phyloP scores from a whole-genome alignment of 202 grass and related monocot species.

The Carex sylvatica region DNA sequence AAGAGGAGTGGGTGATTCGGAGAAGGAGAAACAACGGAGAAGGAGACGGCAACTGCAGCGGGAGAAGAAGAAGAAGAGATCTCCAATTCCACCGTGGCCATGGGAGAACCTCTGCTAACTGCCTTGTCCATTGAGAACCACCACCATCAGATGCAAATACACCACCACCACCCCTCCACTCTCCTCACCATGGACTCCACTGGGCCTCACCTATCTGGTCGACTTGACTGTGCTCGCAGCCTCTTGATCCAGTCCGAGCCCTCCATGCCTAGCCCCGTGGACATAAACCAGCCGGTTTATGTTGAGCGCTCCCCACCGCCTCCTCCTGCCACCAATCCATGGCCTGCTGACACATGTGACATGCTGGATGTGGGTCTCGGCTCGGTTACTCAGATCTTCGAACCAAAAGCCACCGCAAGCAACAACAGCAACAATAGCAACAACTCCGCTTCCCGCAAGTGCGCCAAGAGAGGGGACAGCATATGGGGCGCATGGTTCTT shows the following conservation, averaged over 20 bases:
- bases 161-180: conserved; percentile 67
- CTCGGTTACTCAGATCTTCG: conserved; percentile 53
- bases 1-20: conserved; percentile 68
- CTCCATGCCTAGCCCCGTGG: conserved; percentile 53
- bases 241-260: conserved; percentile 46
- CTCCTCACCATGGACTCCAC: conserved; percentile 90
- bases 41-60: conserved; percentile 33
- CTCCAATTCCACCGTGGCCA: conserved; percentile 25
- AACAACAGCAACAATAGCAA: conserved; percentile 5
- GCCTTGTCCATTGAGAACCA: conserved; percentile 87
- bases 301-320: conserved; percentile 58
- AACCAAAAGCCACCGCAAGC: conserved; percentile 48
- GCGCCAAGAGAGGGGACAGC: conserved; percentile 80
- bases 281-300: conserved; percentile 83
- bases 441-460: conserved; percentile 68
- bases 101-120: conserved; percentile 87
- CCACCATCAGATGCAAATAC: conserved; percentile 44
- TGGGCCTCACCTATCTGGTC: conserved; percentile 54
- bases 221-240: conserved; percentile 54
- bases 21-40: conserved; percentile 51
- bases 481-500: conserved; percentile 99
- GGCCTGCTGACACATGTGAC: conserved; percentile 38
- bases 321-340: conserved; percentile 21
- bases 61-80: conserved; percentile 32
- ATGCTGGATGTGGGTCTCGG: conserved; percentile 77